Conservation (phyloP, 768 basidiomycete species). For the Russula sp. region DNA sequence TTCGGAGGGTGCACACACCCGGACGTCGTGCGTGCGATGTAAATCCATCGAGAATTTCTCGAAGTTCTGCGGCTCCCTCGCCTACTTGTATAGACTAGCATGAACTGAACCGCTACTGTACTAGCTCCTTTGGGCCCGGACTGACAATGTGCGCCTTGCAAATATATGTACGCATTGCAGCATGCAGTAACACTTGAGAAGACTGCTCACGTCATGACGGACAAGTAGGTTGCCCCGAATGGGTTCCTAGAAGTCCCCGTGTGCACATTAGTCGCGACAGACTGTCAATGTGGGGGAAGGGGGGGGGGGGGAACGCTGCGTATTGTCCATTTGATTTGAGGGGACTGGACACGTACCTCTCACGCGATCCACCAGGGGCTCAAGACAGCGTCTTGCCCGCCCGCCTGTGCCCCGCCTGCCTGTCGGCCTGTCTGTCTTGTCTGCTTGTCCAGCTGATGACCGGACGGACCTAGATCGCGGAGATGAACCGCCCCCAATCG, state of each 20-base stretch:
- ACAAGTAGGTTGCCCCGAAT: background rate
- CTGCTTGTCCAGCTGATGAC: background rate
- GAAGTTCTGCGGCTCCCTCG: background rate
- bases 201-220: background rate
- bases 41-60: conserved; percentile 7
- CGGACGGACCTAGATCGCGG: background rate
- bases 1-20: background rate
- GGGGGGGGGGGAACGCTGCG: background rate
- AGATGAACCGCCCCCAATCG: no score
- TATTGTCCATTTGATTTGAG: background rate
- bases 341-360: background rate
- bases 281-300: background rate
- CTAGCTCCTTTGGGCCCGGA: conserved; percentile 1
- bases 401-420: no score
- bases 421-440: background rate
- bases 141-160: background rate
- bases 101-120: no score
- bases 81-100: background rate
- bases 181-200: background rate
- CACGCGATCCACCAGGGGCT: background rate
- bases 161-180: background rate
- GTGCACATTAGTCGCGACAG: background rate
- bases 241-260: background rate
- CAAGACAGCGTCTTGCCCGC: no score
- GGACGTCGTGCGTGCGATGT: no score